These are phyloP conservation scores for Cladosporium sp. DNA, from an alignment of 2,329 filamentous ascomycete genomes.

Conservation along the genomic window DNA sequence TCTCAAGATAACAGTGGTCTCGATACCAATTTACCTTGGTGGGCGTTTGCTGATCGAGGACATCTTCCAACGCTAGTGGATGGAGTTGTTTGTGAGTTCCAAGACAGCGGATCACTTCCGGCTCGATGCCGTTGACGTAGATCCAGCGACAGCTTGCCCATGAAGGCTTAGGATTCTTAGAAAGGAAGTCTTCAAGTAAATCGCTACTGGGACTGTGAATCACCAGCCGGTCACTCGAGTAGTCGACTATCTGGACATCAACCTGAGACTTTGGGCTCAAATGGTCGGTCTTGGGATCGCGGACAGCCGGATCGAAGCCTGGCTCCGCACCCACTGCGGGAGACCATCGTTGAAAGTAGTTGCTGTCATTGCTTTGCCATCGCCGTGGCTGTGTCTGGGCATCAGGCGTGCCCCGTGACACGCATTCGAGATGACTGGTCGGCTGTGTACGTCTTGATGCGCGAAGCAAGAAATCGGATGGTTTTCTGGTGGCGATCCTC, in stretches of 20 bases:
- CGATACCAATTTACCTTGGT: conserved; percentile 87
- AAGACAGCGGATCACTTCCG: conserved; percentile 79
- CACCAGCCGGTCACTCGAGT: conserved; percentile 57
- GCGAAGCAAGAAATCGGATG: not conserved
- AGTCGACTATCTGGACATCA: conserved; percentile 82
- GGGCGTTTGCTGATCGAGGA: conserved; percentile 75
- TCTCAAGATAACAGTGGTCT: conserved; percentile 43
- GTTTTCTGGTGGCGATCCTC: not conserved
- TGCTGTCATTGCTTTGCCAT: conserved; percentile 4
- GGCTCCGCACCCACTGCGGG: conserved; percentile 22
- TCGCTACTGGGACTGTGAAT: conserved; percentile 69
- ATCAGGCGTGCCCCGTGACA: not conserved
- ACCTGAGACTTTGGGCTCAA: conserved; percentile 40
- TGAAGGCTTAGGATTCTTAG: conserved; percentile 53
- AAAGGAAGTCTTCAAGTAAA: conserved; percentile 64
- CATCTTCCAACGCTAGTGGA: conserved; percentile 78
- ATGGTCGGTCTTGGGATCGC: conserved; percentile 15
- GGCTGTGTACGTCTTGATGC: not conserved
- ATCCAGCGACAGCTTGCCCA: conserved; percentile 88
- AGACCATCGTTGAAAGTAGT: conserved; percentile 12
- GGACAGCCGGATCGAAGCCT: conserved; percentile 20
- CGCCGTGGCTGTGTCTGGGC: not conserved
- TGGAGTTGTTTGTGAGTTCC: conserved; percentile 75
- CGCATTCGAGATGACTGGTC: not conserved
- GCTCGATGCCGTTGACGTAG: conserved; percentile 86